These are phyloP conservation scores for Boletales sp. DNA, from an alignment of 768 basidiomycete genomes.

Conservation along the genomic window DNA sequence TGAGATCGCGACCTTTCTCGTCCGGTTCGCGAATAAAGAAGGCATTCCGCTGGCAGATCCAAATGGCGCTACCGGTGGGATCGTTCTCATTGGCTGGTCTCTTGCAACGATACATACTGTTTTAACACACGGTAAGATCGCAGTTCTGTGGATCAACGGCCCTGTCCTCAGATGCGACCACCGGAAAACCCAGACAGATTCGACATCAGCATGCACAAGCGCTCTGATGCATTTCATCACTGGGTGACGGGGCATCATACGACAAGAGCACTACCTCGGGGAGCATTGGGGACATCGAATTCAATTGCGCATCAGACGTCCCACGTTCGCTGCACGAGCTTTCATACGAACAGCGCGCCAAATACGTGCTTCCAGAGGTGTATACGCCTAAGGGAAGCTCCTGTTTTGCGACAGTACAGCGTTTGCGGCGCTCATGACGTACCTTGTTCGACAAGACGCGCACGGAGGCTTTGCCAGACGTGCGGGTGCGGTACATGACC, in stretches of 20 bases:
- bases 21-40: slow-evolving; percentile 9
- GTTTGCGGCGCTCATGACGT: slow-evolving; percentile 8
- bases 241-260: slow-evolving; percentile 12
- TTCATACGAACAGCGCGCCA: slow-evolving; percentile 8
- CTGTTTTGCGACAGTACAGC: slow-evolving; percentile 4
- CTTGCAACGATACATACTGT: slow-evolving; percentile 14
- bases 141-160: background rate
- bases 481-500: slow-evolving; percentile 19
- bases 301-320: slow-evolving; percentile 1
- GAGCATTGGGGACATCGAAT: slow-evolving; percentile 14
- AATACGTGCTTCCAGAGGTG: slow-evolving; percentile 4
- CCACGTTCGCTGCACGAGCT: slow-evolving; percentile 12
- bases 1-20: slow-evolving; percentile 20
- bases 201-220: background rate
- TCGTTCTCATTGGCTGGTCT: slow-evolving; percentile 19
- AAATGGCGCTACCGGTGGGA: slow-evolving; percentile 1
- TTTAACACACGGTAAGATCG: slow-evolving; percentile 12
- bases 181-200: background rate
- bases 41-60: slow-evolving; percentile 12
- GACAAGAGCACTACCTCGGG: slow-evolving; percentile 14
- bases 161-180: background rate
- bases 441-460: slow-evolving; percentile 14
- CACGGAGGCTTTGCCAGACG: slow-evolving; percentile 1
- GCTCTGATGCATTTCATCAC: slow-evolving; percentile 12
- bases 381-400: slow-evolving; percentile 5